Percentiles rank a stretch among this genome's conserved stretches.
Evolutionary conservation across 2,329 filamentous ascomycete genomes (phyloP).

Genomic region (Thermomyces lanuginosus): DNA sequence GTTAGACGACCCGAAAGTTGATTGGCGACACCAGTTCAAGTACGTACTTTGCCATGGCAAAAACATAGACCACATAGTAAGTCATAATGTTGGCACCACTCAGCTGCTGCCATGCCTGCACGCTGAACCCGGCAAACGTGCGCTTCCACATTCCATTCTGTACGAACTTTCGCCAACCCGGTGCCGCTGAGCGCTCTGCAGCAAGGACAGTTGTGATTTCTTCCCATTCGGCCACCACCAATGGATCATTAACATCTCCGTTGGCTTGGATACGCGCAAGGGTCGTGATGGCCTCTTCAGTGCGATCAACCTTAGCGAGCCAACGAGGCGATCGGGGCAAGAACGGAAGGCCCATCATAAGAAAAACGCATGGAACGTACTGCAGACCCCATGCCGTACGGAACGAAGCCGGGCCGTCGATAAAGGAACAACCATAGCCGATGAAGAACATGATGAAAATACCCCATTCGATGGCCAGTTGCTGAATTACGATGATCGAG

Average conservation of each 20-base stretch:
- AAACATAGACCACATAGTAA: slow-evolving; percentile 47
- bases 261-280: slow-evolving; percentile 42
- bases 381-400: slow-evolving; percentile 50
- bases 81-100: slow-evolving; percentile 42
- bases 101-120: slow-evolving; percentile 42
- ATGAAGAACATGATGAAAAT: slow-evolving; percentile 31
- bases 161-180: neutral
- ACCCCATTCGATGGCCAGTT: slow-evolving; percentile 30
- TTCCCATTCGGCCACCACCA: slow-evolving; percentile 38
- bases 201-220: slow-evolving; percentile 12
- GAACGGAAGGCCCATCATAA: slow-evolving; percentile 35
- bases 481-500: slow-evolving; percentile 28
- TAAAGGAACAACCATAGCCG: slow-evolving; percentile 22
- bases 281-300: slow-evolving; percentile 35
- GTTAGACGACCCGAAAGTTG: no score
- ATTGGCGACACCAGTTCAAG: no score
- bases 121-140: slow-evolving; percentile 36
- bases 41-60: no score
- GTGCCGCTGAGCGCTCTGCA: slow-evolving; percentile 27
- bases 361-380: slow-evolving; percentile 41
- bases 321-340: slow-evolving; percentile 46
- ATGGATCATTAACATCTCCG: slow-evolving; percentile 39
- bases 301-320: slow-evolving; percentile 44
- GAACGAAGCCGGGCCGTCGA: slow-evolving; percentile 32
- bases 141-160: slow-evolving; percentile 30